Conservation (phyloP, 169 alveolate genomes). For the Neospora caninum region DNA sequence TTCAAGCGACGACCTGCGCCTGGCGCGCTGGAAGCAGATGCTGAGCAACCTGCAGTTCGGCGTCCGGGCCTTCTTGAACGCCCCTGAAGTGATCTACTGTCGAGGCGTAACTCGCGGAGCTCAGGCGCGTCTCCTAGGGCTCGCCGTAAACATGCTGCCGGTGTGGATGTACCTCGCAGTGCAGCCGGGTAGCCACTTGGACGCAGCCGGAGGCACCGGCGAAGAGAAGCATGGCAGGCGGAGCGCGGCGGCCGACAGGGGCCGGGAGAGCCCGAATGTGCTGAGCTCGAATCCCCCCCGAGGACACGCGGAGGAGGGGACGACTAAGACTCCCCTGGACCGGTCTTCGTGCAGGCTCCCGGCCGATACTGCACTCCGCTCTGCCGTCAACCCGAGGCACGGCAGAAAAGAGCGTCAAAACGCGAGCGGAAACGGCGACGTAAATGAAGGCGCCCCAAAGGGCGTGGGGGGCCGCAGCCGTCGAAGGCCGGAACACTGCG, state of each 20-base stretch:
- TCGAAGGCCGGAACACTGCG: too few species aligned
- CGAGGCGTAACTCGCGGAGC: constrained; percentile 19
- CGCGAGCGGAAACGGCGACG: too few species aligned
- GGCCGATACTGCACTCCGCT: too few species aligned
- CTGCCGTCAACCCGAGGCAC: too few species aligned
- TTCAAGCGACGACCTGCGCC: background rate
- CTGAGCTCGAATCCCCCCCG: too few species aligned
- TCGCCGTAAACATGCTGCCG: background rate
- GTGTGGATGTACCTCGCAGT: constrained; percentile 26
- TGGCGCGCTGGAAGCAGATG: constrained; percentile 9
- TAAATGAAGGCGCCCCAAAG: too few species aligned
- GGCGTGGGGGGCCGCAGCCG: too few species aligned
- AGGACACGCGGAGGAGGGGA: too few species aligned
- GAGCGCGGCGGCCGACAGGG: background rate
- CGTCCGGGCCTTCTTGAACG: constrained; percentile 16
- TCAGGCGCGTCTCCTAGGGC: background rate
- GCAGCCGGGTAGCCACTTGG: background rate
- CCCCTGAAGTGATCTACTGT: constrained; percentile 29
- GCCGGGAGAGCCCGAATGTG: background rate
- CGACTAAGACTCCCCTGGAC: too few species aligned
- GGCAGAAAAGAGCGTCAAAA: too few species aligned
- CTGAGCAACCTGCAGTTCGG: constrained; percentile 12
- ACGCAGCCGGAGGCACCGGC: background rate
- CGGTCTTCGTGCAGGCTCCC: too few species aligned
- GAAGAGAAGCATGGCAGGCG: background rate